Percentiles rank a stretch among this genome's conserved stretches.
These are phyloP conservation scores for Fagopyrum homotropicum DNA, from an alignment of 148 eudicot genomes.

Conservation along the genomic window DNA sequence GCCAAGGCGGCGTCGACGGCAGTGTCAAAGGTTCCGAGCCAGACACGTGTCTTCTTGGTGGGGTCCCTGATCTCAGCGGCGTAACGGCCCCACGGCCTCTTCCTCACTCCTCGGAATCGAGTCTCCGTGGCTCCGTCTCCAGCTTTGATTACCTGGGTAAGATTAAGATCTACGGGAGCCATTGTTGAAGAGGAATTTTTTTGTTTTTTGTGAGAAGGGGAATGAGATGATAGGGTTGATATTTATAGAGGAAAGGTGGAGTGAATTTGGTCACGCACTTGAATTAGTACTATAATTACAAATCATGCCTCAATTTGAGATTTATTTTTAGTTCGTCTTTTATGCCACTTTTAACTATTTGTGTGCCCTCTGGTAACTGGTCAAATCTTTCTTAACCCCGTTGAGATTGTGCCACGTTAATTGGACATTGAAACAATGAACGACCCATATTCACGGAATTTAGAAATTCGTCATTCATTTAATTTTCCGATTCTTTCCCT, in stretches of 20 bases:
- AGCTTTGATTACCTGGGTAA: background rate
- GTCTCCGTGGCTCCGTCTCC: background rate
- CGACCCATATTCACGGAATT: background rate
- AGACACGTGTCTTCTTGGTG: constrained; percentile 8
- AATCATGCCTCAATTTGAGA: background rate
- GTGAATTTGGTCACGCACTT: background rate
- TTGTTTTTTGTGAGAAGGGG: background rate
- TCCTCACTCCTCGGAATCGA: constrained; percentile 2
- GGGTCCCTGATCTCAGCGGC: constrained; percentile 16
- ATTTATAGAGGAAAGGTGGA: background rate
- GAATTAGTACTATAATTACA: background rate
- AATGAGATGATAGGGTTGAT: background rate
- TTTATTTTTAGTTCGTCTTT: background rate
- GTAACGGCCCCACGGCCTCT: constrained; percentile 14
- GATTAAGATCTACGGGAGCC: background rate
- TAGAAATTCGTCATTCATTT: background rate
- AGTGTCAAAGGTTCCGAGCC: constrained; percentile 16
- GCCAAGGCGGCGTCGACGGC: constrained; percentile 14
- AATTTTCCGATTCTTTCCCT: background rate
- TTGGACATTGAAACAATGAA: background rate
- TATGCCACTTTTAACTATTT: background rate
- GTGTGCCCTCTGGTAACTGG: background rate
- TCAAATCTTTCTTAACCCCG: background rate
- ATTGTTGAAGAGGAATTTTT: background rate
- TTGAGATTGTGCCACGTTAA: background rate